phyloP scores from a whole-genome alignment of 106 monocot genomes.

The Cymbidium sinense region DNA sequence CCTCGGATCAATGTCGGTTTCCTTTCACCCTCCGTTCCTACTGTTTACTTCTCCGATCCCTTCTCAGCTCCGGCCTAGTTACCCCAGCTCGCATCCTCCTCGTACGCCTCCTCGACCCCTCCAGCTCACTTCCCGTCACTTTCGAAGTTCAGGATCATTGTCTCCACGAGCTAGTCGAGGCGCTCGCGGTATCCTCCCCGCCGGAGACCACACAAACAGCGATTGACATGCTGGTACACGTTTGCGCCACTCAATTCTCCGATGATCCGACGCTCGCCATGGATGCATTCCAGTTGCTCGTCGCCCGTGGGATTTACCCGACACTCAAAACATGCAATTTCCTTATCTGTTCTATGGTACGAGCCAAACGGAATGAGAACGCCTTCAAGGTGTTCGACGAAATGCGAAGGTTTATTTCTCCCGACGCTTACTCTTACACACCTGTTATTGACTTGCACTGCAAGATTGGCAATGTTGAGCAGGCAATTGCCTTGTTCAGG shows the following conservation, averaged over 20 bases:
- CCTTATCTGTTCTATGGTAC: constrained; percentile 29
- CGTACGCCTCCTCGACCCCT: constrained; percentile 28
- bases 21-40: constrained; percentile 40
- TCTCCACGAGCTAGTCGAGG: constrained; percentile 13
- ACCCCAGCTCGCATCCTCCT: constrained; percentile 41
- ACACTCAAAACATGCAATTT: constrained; percentile 52
- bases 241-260: constrained; percentile 39
- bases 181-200: constrained; percentile 13
- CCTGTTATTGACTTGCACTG: constrained; percentile 50
- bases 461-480: constrained; percentile 40
- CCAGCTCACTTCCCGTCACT: constrained; percentile 11
- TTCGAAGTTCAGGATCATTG: constrained; percentile 9
- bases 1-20: constrained; percentile 28
- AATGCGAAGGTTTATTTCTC: constrained; percentile 47
- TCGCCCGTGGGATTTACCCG: constrained; percentile 30
- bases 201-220: constrained; percentile 4
- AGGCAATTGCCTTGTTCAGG: constrained; percentile 37
- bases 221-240: constrained; percentile 36
- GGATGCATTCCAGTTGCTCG: constrained; percentile 35
- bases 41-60: constrained; percentile 39
- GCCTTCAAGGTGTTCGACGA: constrained; percentile 49
- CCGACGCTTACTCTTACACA: constrained; percentile 60
- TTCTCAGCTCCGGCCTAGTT: constrained; percentile 25
- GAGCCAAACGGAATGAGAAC: constrained; percentile 5
- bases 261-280: constrained; percentile 19